phyloP scores from a whole-genome alignment of 129 eudicot genomes.

The Flaveria brownii region DNA sequence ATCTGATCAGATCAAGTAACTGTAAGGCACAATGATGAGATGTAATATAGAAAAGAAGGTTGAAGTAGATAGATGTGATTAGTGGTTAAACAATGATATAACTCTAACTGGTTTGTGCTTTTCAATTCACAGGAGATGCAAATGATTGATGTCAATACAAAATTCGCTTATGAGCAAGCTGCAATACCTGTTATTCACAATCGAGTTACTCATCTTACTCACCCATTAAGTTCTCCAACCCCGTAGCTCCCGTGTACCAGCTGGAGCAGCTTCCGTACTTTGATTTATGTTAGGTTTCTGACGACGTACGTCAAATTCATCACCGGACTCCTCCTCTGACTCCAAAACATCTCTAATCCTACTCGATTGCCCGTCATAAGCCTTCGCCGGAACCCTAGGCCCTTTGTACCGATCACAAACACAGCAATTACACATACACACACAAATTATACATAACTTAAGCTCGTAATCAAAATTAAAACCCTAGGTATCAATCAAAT shows the following conservation, averaged over 20 bases:
- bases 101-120: too few relatives aligned
- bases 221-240: constrained; percentile 57
- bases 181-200: too few relatives aligned
- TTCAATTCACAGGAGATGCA: too few relatives aligned
- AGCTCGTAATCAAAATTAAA: background rate
- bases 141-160: too few relatives aligned
- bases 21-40: too few relatives aligned
- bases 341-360: constrained; percentile 26
- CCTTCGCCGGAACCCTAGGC: constrained; percentile 59
- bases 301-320: constrained; percentile 57
- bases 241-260: constrained; percentile 36
- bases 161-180: too few relatives aligned
- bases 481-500: constrained; percentile 26
- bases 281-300: constrained; percentile 51
- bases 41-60: too few relatives aligned
- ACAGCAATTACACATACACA: constrained; percentile 16
- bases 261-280: constrained; percentile 43
- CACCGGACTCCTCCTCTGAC: constrained; percentile 65
- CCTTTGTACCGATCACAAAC: constrained; percentile 49
- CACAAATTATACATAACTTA: background rate
- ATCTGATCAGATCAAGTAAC: too few relatives aligned
- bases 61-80: too few relatives aligned
- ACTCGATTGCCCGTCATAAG: constrained; percentile 37
- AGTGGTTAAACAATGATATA: too few relatives aligned
- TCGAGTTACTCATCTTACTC: background rate